Evolutionary conservation across 805 yeast species (phyloP), one percentile per base, ranked within the genome.

Genomic region (Kazachstania viticola): DNA sequence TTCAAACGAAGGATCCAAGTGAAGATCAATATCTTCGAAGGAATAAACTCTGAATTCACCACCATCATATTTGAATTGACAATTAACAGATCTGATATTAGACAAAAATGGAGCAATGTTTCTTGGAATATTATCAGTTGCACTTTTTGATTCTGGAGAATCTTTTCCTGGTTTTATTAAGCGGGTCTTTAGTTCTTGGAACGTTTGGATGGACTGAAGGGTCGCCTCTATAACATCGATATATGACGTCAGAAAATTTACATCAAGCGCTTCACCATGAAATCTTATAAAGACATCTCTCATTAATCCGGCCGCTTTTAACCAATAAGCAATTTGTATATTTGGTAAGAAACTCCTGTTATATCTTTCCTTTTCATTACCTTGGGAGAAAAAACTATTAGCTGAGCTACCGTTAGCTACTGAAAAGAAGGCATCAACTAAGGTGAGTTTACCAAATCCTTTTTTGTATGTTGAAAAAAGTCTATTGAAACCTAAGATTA

Each of bases 401-500:
- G 77, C 53, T 4, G 67, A 50, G 5, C 59, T 43, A 0, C 88
- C 84, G 41, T 70, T 71, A 0, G 94, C 87, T 2, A 76, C 73
- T 0, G 94, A 72, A 2, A 80, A 43, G 46, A 73, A 84, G 3
- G 83, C 79, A 28, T 76, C 80, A 31, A 71, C 62, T 35, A 83
- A 59, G 0, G 84, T 70, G 25, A 83, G 60, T 39, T 76, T 75
- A 3, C 94, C 94, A 25, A 71, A 54, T 7, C 62, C 62, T 13
- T 70, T 68, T 28, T 75, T 76, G 15, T 76, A 67, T 0, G 75
- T 70, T 2, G 83, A 73, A 39, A 75, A 79, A 14, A 83, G 69
- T 13, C 75, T 60, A 40, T 81, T 83, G 34, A 79, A 82, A 0
- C 96, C 96, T 19, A 74, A 38, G 24, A 80, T 75, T n/a, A 83